Base-by-base conservation (phyloP, 2,329 filamentous ascomycete genomes). In the Cryphonectria japonica region DNA sequence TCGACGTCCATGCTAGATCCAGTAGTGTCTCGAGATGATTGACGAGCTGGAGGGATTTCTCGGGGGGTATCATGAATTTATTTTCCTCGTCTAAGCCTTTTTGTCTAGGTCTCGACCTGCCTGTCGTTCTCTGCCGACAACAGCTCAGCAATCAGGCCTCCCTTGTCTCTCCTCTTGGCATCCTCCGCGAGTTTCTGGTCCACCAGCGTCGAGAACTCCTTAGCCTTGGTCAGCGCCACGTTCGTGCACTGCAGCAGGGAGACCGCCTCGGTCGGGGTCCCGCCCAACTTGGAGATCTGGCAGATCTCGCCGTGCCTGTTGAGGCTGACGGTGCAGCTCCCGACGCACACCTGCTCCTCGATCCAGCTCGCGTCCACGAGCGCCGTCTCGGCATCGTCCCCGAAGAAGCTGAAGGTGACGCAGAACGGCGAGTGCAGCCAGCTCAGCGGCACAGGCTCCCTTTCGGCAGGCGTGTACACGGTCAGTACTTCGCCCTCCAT, bases 361-460 rank as follows among this genome's bases (percentile, higher is more conserved):
- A 93, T 80, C 79, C 89, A 84, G 60, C 86, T 92, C 2, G 92
- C 87, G 80, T 96, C 93, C n/a, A 93, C 79, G 68, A 95, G 78
- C 60, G 93, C 87, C 19, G 91, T 86, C 75, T 92, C 91, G 6
- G 90, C 93, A 50, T 91, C 89, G 41, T 92, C 86, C 78, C 88
- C 85, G 81, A 92, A 98, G 78, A 94, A 95, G 76, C 90, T 93
- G 81, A 97, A 97, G 0, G 94, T 97, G 62, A 98, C 87, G 78
- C 95, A 97, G 69, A 98, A 91, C 0, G 96, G 96, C 76, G 93
- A 92, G 82, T 98, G 96, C 74, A 98, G 88, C 85, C 97, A 93
- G 76, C 93, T 94, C 73, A 99, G 85, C 63, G 94, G 91, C 62
- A 98, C 93, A 0, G 95, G 95, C 74, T 97, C 95, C 74, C 96